phyloP scores from a whole-genome alignment of 805 yeast genomes.

The Ogataea nakhonphanomensis region DNA sequence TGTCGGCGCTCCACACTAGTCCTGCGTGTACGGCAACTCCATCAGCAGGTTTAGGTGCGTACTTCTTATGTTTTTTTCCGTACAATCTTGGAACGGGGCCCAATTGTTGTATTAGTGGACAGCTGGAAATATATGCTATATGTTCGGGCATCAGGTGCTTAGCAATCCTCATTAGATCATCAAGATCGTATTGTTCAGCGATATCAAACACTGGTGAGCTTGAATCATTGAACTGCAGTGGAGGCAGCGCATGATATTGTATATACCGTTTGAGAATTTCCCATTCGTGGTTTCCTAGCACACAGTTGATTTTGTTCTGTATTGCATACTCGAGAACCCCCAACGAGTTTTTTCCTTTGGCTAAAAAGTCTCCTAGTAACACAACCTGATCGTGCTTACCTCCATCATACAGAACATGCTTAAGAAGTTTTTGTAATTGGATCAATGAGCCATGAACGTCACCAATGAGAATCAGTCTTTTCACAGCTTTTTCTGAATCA shows the following conservation, averaged over 20 bases:
- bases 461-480: constrained; percentile 69
- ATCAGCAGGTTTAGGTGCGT: constrained; percentile 25
- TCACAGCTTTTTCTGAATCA: constrained; percentile 20
- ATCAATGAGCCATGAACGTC: constrained; percentile 82
- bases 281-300: constrained; percentile 88
- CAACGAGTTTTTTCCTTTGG: constrained; percentile 78
- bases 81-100: constrained; percentile 54
- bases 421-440: constrained; percentile 51
- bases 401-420: constrained; percentile 44
- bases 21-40: constrained; percentile 84
- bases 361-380: constrained; percentile 78
- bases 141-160: constrained; percentile 57
- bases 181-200: constrained; percentile 31
- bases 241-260: constrained; percentile 48
- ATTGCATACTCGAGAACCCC: constrained; percentile 66
- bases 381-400: constrained; percentile 53
- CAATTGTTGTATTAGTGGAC: constrained; percentile 60
- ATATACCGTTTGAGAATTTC: constrained; percentile 65
- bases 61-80: constrained; percentile 26
- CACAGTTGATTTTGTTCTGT: constrained; percentile 59
- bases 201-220: constrained; percentile 11
- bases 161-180: constrained; percentile 45
- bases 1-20: constrained; percentile 56
- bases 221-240: constrained; percentile 19
- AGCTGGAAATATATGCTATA: constrained; percentile 52